These are phyloP conservation scores for Sporisorium reilianum DNA, from an alignment of 1,284 basidiomycete genomes.

Conservation along the genomic window DNA sequence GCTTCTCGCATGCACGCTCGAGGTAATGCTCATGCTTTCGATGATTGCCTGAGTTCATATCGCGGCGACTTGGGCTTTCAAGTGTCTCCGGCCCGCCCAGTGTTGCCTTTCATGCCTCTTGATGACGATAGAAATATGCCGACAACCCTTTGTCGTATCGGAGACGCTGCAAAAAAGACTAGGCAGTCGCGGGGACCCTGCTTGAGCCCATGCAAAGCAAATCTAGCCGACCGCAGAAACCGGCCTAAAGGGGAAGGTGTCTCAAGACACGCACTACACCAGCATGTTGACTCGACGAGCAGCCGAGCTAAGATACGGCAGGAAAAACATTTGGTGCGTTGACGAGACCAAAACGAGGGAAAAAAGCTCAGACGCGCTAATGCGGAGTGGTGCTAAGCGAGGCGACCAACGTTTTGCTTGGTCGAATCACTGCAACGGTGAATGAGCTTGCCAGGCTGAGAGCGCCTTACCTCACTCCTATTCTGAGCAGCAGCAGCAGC, in stretches of 20 bases:
- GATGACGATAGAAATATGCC: background rate
- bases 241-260: background rate
- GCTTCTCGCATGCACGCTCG: background rate
- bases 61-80: background rate
- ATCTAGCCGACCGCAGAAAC: background rate
- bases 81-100: background rate
- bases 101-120: background rate
- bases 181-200: constrained; percentile 1
- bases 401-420: background rate
- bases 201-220: background rate
- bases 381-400: constrained; percentile 8
- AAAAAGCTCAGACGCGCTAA: constrained; percentile 11
- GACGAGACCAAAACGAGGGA: no score
- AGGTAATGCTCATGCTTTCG: background rate
- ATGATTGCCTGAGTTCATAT: background rate
- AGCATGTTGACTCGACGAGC: background rate
- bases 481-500: background rate
- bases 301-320: background rate
- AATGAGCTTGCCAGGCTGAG: background rate
- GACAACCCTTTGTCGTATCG: background rate
- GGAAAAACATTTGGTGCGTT: background rate
- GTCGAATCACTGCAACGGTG: background rate
- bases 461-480: no score
- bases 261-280: background rate
- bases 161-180: background rate